Evolutionary conservation across 352 stramenopile genomes (phyloP).

Genomic region (Pythium rishiriense): DNA sequence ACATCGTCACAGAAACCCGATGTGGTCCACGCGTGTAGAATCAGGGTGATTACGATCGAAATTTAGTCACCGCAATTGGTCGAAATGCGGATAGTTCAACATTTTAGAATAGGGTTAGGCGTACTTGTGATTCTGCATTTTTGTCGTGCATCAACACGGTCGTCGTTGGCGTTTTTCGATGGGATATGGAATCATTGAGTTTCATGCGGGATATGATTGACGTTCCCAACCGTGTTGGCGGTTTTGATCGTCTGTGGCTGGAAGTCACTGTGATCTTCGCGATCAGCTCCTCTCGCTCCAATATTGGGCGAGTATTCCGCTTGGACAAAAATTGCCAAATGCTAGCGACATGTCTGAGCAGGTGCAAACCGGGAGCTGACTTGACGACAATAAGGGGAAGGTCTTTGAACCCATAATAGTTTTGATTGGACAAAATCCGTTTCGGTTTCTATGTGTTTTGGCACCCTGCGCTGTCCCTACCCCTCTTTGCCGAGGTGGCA

Average conservation of each 20-base stretch:
- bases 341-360: background rate
- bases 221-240: no score
- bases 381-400: slow-evolving; percentile 5
- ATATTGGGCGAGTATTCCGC: no score
- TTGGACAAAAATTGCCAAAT: background rate
- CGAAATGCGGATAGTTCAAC: background rate
- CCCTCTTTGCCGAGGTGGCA: background rate
- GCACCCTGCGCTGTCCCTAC: background rate
- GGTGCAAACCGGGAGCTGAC: background rate
- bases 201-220: no score
- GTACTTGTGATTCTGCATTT: slow-evolving; percentile 3
- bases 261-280: no score
- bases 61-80: background rate
- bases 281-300: no score
- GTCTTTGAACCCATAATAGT: background rate
- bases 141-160: slow-evolving; percentile 11
- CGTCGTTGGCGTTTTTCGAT: no score
- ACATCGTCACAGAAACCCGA: background rate
- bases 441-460: no score
- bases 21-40: background rate
- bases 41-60: background rate
- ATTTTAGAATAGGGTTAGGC: slow-evolving; percentile 1
- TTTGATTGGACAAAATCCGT: background rate
- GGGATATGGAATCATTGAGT: no score
- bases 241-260: no score